Evolutionary conservation across 1,284 basidiomycete genomes (phyloP), one percentile per base, ranked within the genome.

Genomic region (Exobasidium cylindrosporum): DNA sequence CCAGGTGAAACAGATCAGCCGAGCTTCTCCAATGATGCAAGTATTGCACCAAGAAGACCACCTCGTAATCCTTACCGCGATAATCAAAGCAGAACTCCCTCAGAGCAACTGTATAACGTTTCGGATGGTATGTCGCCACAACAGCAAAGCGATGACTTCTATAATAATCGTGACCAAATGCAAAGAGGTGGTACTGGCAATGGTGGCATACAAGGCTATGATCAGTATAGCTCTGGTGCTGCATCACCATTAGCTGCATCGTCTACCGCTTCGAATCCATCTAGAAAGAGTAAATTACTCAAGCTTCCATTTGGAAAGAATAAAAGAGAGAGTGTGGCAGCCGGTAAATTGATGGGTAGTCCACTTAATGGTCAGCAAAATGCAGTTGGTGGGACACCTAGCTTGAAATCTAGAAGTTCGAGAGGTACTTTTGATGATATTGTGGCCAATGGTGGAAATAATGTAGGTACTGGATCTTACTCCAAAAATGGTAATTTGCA

Each of bases 251-350:
- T 40, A 1, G 17, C 6, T 30, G 23, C 24, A 3, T 13, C 45
- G 26, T 14, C 35, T 40, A 10, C 35, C 17, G 35, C 35, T 40
- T 40, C 35, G 10, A 40, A 40, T 17, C 35, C 35, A 10, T 40
- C 35, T 10, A 11, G 13, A 57, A 64, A 64, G 30, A 60, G 32
- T n/a, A 63, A 54, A 40, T 59, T 63, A 30, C 44, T 63, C 14
- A 63, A 53, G 45, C 29, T 63, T 1, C 61, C 61, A 0, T 63
- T 63, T 64, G 49, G 49, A 24, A 26, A 23, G n/a, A 46, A 46
- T 2, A 46, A 46, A 26, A 21, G 32, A 24, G 54, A 46, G 23
- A 23, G 21, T 49, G 35, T 46, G 14, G 32, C 54, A 4, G 24
- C 23, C 29, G 35, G 7, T 17, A 40, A 40, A 40, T 43, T 28